These are phyloP conservation scores for Penicillium freii DNA, from an alignment of 2,329 filamentous ascomycete genomes.

Conservation along the genomic window DNA sequence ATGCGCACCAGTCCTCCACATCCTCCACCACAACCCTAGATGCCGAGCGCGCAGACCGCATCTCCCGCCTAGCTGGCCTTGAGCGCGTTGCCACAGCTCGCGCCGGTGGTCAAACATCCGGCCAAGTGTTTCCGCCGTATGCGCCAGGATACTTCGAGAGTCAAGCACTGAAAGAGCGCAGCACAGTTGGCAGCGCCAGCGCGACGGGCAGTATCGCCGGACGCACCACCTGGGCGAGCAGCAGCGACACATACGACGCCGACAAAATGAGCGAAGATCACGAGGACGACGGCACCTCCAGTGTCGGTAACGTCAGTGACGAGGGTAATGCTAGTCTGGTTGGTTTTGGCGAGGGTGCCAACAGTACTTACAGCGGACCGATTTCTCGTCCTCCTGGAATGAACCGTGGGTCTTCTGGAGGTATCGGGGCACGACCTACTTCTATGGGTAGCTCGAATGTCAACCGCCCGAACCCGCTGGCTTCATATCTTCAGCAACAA, in stretches of 20 bases:
- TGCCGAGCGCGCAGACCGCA: constrained; percentile 89
- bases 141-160: constrained; percentile 77
- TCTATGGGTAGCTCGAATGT: constrained; percentile 39
- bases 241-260: constrained; percentile 57
- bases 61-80: constrained; percentile 89
- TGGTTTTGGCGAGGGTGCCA: constrained; percentile 88
- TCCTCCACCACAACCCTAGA: constrained; percentile 73
- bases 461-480: constrained; percentile 31
- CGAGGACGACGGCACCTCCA: constrained; percentile 61
- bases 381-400: constrained; percentile 60
- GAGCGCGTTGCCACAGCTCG: constrained; percentile 80
- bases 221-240: constrained; percentile 66
- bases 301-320: constrained; percentile 78
- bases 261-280: constrained; percentile 64
- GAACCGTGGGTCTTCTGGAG: constrained; percentile 36
- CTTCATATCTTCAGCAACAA: constrained; percentile 29
- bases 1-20: constrained; percentile 54
- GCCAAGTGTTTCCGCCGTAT: constrained; percentile 41
- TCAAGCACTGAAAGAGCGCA: constrained; percentile 71
- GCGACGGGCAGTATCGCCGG: constrained; percentile 73
- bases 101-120: constrained; percentile 40
- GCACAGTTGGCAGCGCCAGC: constrained; percentile 86
- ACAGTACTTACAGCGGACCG: constrained; percentile 77
- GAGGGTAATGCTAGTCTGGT: constrained; percentile 81
- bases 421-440: constrained; percentile 35